Evolutionary conservation across 1,284 basidiomycete genomes (phyloP), one percentile per base, ranked within the genome.

Genomic region (Cystobasidiaceae sp.): DNA sequence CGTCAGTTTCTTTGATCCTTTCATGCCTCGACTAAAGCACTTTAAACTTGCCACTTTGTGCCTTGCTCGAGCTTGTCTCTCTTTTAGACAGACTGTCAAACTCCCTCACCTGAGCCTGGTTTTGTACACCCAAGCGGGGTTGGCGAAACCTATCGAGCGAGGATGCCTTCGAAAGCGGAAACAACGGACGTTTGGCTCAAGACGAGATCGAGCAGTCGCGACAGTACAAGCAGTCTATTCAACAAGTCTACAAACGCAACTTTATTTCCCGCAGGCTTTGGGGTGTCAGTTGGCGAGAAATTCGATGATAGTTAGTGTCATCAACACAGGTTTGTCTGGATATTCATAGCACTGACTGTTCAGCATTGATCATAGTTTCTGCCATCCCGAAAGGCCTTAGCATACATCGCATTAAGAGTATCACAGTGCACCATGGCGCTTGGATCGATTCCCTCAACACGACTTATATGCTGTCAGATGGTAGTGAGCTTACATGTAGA

Each of bases 221-320:
- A 52, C 17, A 32, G 15, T n/a, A 19, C 30, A 2, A 44, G 23
- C 1, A 44, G 34, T n/a, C 25, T 13, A 4, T 57, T 57, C 41
- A 50, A n/a, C 28, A 60, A 27, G 9, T 23, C 28, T 11, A 19
- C 48, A 2, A 23, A 33, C 11, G 43, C 58, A 39, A 37, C 25
- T 27, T 41, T 62, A 6, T 62, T 62, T 46, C 60, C 60, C 8
- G 60, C 60, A n/a, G 60, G 43, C 15, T 62, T 62, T 28, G 60
- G 60, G 15, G 60, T 62, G 4, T n/a, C 48, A 2, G 60, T 49
- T 30, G 60, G 60, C 7, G 49, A 62, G n/a, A 19, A 19, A 19
- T 62, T 62, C 28, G 60, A 54, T 50, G 60, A 62, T 52, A n/a
- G 60, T 62, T 32, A 32, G 60, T 17, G 13, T 6, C 13, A 23